Conservation (phyloP, 2,329 filamentous ascomycete genomes). For the Teratosphaeria gauchensis region DNA sequence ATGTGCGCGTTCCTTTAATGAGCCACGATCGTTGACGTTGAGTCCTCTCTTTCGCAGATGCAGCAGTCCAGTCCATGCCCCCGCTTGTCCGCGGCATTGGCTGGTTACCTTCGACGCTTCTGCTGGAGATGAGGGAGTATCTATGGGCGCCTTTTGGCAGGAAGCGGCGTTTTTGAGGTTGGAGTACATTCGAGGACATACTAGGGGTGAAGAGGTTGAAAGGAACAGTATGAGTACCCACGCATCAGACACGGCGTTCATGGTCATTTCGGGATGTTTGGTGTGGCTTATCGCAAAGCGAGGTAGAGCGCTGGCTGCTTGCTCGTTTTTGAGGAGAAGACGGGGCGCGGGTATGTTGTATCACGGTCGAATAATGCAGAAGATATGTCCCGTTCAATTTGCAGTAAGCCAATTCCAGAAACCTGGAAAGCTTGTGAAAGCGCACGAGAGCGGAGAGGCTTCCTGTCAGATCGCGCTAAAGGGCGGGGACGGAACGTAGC, state of each 20-base stretch:
- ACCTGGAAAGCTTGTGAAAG: no score
- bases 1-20: slow-evolving; percentile 1
- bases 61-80: slow-evolving; percentile 6
- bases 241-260: background rate
- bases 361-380: background rate
- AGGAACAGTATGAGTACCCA: background rate
- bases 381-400: background rate
- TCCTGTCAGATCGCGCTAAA: background rate
- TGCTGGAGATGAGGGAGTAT: slow-evolving; percentile 6
- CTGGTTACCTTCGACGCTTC: background rate
- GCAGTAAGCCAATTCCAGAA: no score
- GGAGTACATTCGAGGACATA: background rate
- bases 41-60: slow-evolving; percentile 2
- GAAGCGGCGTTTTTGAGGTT: background rate
- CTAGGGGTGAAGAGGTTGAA: background rate
- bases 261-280: background rate
- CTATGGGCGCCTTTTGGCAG: slow-evolving; percentile 5
- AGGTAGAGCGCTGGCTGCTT: background rate
- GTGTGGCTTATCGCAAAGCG: background rate
- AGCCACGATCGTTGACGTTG: slow-evolving; percentile 7
- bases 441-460: no score
- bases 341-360: background rate
- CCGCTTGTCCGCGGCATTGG: background rate
- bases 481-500: no score
- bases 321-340: background rate